phyloP scores from a whole-genome alignment of 1,284 basidiomycete genomes.

The Microbotryomycetes sp. region DNA sequence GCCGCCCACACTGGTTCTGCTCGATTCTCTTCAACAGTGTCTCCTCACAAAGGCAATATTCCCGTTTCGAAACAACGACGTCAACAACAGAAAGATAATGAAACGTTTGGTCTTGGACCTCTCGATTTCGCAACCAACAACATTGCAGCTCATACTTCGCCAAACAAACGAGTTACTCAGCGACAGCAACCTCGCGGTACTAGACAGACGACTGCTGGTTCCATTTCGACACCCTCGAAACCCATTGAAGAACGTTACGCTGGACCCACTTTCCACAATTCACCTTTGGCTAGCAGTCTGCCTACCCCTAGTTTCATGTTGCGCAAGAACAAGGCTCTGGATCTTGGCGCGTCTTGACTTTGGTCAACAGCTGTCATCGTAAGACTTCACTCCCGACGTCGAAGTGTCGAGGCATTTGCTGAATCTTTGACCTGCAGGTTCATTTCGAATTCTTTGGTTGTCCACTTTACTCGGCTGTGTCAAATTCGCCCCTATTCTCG shows the following conservation, averaged over 20 bases:
- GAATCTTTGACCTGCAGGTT: no score
- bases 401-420: no score
- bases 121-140: not conserved
- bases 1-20: not conserved
- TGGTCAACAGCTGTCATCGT: no score
- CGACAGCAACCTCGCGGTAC: not conserved
- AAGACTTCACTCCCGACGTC: no score
- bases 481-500: no score
- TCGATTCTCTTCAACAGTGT: not conserved
- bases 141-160: slow-evolving; percentile 2
- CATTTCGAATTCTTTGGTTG: no score
- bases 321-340: slow-evolving; percentile 6
- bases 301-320: slow-evolving; percentile 28
- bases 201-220: not conserved
- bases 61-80: slow-evolving; percentile 20
- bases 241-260: slow-evolving; percentile 24
- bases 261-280: slow-evolving; percentile 33
- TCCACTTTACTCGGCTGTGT: no score
- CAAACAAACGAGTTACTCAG: not conserved
- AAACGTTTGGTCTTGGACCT: slow-evolving; percentile 22
- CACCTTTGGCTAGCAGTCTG: slow-evolving; percentile 22
- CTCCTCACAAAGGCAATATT: not conserved
- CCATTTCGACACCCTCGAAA: not conserved
- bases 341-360: not conserved
- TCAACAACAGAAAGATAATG: slow-evolving; percentile 18